A percentile compares a stretch with the other conserved stretches of the same genome.
Evolutionary conservation across 768 basidiomycete genomes (phyloP).

Genomic region (Exsudoporus frostii): DNA sequence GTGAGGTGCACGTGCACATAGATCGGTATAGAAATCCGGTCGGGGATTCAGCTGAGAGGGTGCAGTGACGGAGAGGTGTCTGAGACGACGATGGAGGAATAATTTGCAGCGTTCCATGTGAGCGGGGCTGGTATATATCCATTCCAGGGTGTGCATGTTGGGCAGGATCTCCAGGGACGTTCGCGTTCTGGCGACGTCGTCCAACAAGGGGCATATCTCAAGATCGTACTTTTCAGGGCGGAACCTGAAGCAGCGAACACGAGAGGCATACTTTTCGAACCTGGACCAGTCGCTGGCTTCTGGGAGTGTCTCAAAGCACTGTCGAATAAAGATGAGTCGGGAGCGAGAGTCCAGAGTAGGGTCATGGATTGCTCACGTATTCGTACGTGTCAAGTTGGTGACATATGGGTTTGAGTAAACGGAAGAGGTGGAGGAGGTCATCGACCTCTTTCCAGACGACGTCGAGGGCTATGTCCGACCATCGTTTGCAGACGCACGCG

Average conservation of each 20-base stretch:
- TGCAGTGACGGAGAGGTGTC: constrained; percentile 33
- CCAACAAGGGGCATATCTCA: constrained; percentile 29
- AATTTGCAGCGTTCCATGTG: constrained; percentile 41
- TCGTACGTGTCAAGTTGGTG: constrained; percentile 11
- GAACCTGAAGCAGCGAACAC: constrained; percentile 41
- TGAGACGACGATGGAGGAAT: constrained; percentile 58
- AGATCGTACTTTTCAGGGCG: constrained; percentile 10
- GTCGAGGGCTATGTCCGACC: constrained; percentile 58
- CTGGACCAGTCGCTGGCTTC: constrained; percentile 51
- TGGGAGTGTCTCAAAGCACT: constrained; percentile 43
- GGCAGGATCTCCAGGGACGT: constrained; percentile 53
- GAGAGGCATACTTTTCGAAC: constrained; percentile 52
- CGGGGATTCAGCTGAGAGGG: constrained; percentile 15
- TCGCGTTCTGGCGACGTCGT: constrained; percentile 56
- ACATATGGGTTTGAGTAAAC: constrained; percentile 46
- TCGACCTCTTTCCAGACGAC: constrained; percentile 55
- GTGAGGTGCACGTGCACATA: constrained; percentile 50
- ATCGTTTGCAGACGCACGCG: constrained; percentile 54
- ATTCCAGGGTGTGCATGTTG: constrained; percentile 49
- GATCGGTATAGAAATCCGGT: constrained; percentile 32
- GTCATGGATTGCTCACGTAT: constrained; percentile 17
- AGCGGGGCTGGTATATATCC: constrained; percentile 33
- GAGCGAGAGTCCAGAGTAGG: background rate
- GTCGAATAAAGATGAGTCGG: background rate
- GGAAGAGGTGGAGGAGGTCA: constrained; percentile 44